Percentiles rank a stretch among this genome's conserved stretches.
phyloP scores from a whole-genome alignment of 176 grass and related monocot species.

The Stipa capillata region DNA sequence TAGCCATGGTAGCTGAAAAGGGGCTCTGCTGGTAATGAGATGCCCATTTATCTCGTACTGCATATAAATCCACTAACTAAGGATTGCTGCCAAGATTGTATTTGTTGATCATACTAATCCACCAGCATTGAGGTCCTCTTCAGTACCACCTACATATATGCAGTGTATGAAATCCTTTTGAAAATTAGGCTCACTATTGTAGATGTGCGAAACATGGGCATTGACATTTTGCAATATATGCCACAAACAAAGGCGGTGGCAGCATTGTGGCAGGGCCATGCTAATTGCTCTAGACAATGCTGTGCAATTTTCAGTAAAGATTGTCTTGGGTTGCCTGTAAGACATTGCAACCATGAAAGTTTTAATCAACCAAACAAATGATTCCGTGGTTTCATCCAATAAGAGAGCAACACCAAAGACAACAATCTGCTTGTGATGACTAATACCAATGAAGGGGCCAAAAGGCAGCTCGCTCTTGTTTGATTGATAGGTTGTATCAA shows the following conservation, averaged over 20 bases:
- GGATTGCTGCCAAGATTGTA: constrained; percentile 30
- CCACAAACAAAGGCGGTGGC: constrained; percentile 38
- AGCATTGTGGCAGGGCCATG: constrained; percentile 30
- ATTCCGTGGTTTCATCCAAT: constrained; percentile 50
- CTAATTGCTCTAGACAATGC: constrained; percentile 37
- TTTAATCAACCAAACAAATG: constrained; percentile 47
- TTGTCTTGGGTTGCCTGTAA: constrained; percentile 27
- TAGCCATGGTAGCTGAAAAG: constrained; percentile 38
- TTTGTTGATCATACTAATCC: constrained; percentile 33
- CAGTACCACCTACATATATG: constrained; percentile 23
- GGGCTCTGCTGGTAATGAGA: constrained; percentile 27
- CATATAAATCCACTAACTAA: constrained; percentile 42
- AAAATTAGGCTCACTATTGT: constrained; percentile 27
- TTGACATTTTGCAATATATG: constrained; percentile 44
- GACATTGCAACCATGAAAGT: constrained; percentile 47
- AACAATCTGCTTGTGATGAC: constrained; percentile 41
- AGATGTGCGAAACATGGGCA: constrained; percentile 25
- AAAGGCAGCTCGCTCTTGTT: constrained; percentile 38
- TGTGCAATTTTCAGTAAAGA: constrained; percentile 38
- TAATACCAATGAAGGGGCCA: constrained; percentile 44
- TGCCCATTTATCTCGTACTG: constrained; percentile 36
- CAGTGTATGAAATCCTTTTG: constrained; percentile 38
- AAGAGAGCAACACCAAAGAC: constrained; percentile 45
- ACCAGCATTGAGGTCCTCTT: constrained; percentile 34
- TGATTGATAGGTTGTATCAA: constrained; percentile 40